A percentile compares a stretch with the other conserved stretches of the same genome.
phyloP scores from a whole-genome alignment of 208 protist species.

The Leishmania tarentolae region DNA sequence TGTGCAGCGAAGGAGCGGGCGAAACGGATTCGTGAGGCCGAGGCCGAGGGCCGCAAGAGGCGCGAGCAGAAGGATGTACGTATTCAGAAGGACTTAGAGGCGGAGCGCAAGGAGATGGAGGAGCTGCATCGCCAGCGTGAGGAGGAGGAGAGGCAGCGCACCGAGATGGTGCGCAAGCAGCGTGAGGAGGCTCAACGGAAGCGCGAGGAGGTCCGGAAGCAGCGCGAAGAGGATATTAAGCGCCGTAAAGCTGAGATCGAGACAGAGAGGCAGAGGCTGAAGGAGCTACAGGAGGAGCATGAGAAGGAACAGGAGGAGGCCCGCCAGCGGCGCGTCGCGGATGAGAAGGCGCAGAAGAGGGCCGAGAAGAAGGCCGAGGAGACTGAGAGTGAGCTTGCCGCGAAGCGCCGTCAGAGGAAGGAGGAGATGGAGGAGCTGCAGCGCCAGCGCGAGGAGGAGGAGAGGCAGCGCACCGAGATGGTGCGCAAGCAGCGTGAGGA shows the following conservation, averaged over 20 bases:
- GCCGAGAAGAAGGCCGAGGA: conserved; percentile 31
- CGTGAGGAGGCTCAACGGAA: conserved; percentile 33
- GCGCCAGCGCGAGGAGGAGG: conserved; percentile 33
- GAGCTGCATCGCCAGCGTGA: conserved; percentile 17
- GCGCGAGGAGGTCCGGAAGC: conserved; percentile 37
- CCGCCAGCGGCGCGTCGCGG: conserved; percentile 28
- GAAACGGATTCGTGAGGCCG: conserved; percentile 29
- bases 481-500: conserved; percentile 36
- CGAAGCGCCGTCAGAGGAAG: conserved; percentile 22
- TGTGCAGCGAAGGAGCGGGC: conserved; percentile 26
- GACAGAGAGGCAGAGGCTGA: conserved; percentile 33
- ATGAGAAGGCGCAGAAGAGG: conserved; percentile 34
- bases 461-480: conserved; percentile 32
- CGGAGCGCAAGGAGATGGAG: conserved; percentile 23
- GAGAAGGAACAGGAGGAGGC: conserved; percentile 41
- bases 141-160: conserved; percentile 39
- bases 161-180: conserved; percentile 30
- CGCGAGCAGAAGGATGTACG: conserved; percentile 22
- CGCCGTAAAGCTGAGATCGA: conserved; percentile 31
- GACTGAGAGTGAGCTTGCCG: conserved; percentile 21
- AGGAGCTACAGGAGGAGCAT: conserved; percentile 41
- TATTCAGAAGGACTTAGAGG: conserved; percentile 22
- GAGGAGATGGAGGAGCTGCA: conserved; percentile 21
- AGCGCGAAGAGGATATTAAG: conserved; percentile 49
- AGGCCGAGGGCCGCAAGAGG: conserved; percentile 31